phyloP scores from a whole-genome alignment of 2,329 filamentous ascomycete species.

The Dryadomyces sulphureus region DNA sequence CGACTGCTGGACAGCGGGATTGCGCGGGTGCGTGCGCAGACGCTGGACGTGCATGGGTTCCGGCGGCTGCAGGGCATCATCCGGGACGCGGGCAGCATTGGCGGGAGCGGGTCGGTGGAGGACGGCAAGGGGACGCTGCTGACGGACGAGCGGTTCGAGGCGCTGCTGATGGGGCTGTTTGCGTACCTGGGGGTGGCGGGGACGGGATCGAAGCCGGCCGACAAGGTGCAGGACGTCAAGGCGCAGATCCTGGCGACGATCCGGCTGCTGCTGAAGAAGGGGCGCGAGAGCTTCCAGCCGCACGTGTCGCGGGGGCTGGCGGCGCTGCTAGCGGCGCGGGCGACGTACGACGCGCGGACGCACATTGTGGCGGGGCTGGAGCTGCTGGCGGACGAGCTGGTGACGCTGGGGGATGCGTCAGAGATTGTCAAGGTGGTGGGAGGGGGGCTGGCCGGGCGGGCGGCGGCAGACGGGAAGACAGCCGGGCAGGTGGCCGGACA shows the following conservation, averaged over 20 bases:
- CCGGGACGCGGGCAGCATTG: conserved; percentile 29
- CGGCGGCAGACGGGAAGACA: conserved; percentile 8
- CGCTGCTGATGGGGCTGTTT: conserved; percentile 52
- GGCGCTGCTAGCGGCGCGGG: conserved; percentile 49
- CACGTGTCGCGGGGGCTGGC: conserved; percentile 55
- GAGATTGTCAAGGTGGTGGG: conserved; percentile 44
- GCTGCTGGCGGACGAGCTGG: conserved; percentile 57
- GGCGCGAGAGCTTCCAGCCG: conserved; percentile 49
- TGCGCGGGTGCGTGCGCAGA: conserved; percentile 52
- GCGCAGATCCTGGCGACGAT: conserved; percentile 61
- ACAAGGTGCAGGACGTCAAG: conserved; percentile 59
- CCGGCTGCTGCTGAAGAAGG: conserved; percentile 54
- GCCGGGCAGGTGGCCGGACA: too few species aligned
- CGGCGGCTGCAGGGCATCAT: conserved; percentile 62
- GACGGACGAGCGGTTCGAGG: conserved; percentile 52
- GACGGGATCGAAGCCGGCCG: conserved; percentile 16
- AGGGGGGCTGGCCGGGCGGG: conserved; percentile 29
- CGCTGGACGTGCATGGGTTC: conserved; percentile 70
- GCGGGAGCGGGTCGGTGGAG: not conserved
- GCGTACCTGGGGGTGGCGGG: conserved; percentile 48
- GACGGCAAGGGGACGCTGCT: conserved; percentile 25
- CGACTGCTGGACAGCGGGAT: conserved; percentile 62
- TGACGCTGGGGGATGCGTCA: conserved; percentile 46
- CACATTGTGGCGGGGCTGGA: conserved; percentile 65
- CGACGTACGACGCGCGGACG: conserved; percentile 50